Percentiles rank a stretch among this genome's conserved stretches.
These are phyloP conservation scores for Phytomonas francai DNA, from an alignment of 208 protist genomes.

Conservation along the genomic window DNA sequence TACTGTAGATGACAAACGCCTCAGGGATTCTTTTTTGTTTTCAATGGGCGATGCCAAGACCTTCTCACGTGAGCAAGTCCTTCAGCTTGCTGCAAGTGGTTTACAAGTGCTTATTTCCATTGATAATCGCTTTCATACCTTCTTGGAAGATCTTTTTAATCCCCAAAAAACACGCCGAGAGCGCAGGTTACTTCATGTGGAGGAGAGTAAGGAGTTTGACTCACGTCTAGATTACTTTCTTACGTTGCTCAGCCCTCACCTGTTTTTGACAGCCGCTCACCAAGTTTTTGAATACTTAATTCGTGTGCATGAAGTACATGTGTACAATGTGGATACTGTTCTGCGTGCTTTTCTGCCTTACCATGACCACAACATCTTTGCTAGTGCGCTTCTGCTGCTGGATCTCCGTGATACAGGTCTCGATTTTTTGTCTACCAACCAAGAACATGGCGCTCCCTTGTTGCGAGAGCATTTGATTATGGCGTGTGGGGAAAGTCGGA, in stretches of 20 bases:
- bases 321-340: constrained; percentile 68
- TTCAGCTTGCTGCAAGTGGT: constrained; percentile 65
- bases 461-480: constrained; percentile 63
- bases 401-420: constrained; percentile 84
- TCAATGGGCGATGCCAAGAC: constrained; percentile 49
- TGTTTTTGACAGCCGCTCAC: constrained; percentile 78
- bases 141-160: constrained; percentile 63
- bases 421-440: constrained; percentile 71
- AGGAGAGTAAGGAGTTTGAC: constrained; percentile 35
- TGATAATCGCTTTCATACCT: constrained; percentile 79
- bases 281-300: constrained; percentile 86
- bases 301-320: constrained; percentile 77
- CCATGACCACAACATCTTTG: constrained; percentile 84
- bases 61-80: constrained; percentile 82
- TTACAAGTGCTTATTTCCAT: constrained; percentile 63
- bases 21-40: constrained; percentile 79
- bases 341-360: constrained; percentile 76
- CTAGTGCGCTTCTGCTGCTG: constrained; percentile 61
- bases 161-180: constrained; percentile 48
- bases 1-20: constrained; percentile 42
- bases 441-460: constrained; percentile 68
- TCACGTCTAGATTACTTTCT: constrained; percentile 50
- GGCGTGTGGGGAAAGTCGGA: constrained; percentile 65
- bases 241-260: constrained; percentile 71
- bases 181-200: constrained; percentile 39